Evolutionary conservation across 345 rosid genomes (phyloP), one percentile per base, ranked within the genome.

Genomic region (Erysimum cheiranthoides): DNA sequence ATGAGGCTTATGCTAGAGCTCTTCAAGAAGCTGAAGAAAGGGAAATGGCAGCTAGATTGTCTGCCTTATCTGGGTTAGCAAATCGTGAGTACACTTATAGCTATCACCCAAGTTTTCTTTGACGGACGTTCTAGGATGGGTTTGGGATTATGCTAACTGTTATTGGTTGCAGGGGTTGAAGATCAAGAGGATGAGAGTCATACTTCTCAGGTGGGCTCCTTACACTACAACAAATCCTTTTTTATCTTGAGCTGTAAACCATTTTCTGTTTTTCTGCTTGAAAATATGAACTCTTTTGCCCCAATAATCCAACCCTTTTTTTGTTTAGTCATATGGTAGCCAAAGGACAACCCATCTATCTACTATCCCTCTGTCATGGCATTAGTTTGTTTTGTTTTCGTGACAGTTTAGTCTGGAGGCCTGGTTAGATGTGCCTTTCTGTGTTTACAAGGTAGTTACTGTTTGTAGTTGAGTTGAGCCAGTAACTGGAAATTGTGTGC

Each of bases 21-120:
- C 79, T 93, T 47, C 99, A 91, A 83, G 98, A 93, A 70, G 90
- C 90, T 67, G 99, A 93, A 79, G 98, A 93, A 75, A 85, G 95
- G 64, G 94, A 88, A 27, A 84, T 93, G 93, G 81, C 92, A 58
- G 88, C 89, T 71, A 86, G 94, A 76, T 68, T 96, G 80, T 81
- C 90, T 35, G 93, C 98, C 47, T 87, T 89, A 66, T 74, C 95
- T 59, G 90, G 90, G 53, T 81, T 96, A 30, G 78, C 77, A 74
- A 92, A 84, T 18, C 75, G 93, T 88, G 52, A 82, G 90, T 82
- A 18, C 62, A 54, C 64, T 57, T 61, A 43, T 47, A 71, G 56
- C 66, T 47, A 31, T 21, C 45, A 56, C 36, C 9, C 31, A 28
- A 38, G 54, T 74, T 56, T 30, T 62, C 31, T 52, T 51, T 57